Conservation (phyloP, 2,329 filamentous ascomycete genomes). For the Sclerotinia nivalis region DNA sequence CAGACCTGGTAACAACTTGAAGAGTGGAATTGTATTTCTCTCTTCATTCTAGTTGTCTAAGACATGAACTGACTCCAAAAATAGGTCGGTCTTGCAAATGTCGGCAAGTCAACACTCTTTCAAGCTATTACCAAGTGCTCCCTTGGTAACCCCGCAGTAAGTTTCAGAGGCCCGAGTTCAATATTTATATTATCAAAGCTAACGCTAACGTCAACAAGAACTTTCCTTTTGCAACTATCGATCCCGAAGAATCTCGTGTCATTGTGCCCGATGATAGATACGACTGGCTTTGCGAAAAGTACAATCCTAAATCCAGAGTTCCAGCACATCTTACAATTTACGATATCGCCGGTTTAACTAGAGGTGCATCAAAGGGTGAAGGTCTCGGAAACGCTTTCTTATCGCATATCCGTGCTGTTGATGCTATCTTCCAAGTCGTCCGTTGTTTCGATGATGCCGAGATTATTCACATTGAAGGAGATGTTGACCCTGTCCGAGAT, state of each 20-base stretch:
- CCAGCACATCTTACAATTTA: conserved; percentile 98
- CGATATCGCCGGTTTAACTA: conserved; percentile 95
- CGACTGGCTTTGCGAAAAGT: conserved; percentile 94
- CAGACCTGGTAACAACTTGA: conserved; percentile 94
- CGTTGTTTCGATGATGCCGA: conserved; percentile 98
- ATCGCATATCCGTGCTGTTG: conserved; percentile 96
- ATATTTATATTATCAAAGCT: conserved; percentile 16
- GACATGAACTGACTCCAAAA: conserved; percentile 9
- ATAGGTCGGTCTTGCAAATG: conserved; percentile 96
- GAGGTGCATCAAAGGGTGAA: conserved; percentile 93
- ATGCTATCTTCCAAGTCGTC: conserved; percentile 97
- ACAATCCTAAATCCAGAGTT: conserved; percentile 96
- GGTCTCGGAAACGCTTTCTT: conserved; percentile 97
- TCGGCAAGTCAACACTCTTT: conserved; percentile 99
- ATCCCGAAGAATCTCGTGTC: conserved; percentile 96
- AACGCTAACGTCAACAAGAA: conserved; percentile 57
- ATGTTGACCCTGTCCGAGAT: conserved; percentile 93
- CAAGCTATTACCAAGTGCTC: conserved; percentile 98
- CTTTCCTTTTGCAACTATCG: conserved; percentile 98
- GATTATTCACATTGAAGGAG: conserved; percentile 99
- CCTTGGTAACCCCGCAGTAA: conserved; percentile 93
- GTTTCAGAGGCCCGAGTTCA: conserved; percentile 44
- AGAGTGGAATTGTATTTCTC: conserved; percentile 91
- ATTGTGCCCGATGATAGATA: conserved; percentile 94
- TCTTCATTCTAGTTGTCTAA: conserved; percentile 6